phyloP scores from a whole-genome alignment of 2,329 filamentous ascomycete species.

The Phyllosticta citrichinensis region DNA sequence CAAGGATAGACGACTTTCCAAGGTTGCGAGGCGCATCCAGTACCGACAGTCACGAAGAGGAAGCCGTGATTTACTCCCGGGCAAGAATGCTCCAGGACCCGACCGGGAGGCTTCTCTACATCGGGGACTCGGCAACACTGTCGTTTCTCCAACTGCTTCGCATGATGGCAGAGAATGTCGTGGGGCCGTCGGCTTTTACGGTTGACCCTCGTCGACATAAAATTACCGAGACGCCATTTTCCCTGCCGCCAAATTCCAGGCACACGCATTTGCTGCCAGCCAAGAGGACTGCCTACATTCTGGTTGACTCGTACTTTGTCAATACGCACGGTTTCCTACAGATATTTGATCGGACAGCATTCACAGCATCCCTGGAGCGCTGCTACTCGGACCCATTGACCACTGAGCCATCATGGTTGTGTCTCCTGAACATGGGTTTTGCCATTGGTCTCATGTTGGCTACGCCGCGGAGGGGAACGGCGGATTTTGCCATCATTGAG shows the following conservation, averaged over 20 bases:
- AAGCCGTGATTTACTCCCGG: slow-evolving; percentile 45
- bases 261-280: slow-evolving; percentile 48
- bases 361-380: slow-evolving; percentile 40
- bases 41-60: slow-evolving; percentile 42
- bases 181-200: slow-evolving; percentile 48
- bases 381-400: slow-evolving; percentile 47
- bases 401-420: slow-evolving; percentile 43
- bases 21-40: slow-evolving; percentile 19
- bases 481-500: slow-evolving; percentile 42
- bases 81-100: slow-evolving; percentile 51
- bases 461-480: slow-evolving; percentile 39
- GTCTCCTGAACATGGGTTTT: slow-evolving; percentile 51
- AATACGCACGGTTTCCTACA: slow-evolving; percentile 55
- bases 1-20: slow-evolving; percentile 15
- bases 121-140: slow-evolving; percentile 53
- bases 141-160: slow-evolving; percentile 52
- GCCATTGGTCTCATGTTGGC: slow-evolving; percentile 53
- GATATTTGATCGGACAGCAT: slow-evolving; percentile 44
- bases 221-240: slow-evolving; percentile 45
- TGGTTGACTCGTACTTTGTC: slow-evolving; percentile 51
- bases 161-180: slow-evolving; percentile 47
- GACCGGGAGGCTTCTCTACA: slow-evolving; percentile 47
- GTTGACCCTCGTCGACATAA: slow-evolving; percentile 47
- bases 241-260: slow-evolving; percentile 36
- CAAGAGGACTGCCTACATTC: slow-evolving; percentile 42